Conservation (phyloP, 495 filamentous ascomycete species). For the Penicillium silybi region DNA sequence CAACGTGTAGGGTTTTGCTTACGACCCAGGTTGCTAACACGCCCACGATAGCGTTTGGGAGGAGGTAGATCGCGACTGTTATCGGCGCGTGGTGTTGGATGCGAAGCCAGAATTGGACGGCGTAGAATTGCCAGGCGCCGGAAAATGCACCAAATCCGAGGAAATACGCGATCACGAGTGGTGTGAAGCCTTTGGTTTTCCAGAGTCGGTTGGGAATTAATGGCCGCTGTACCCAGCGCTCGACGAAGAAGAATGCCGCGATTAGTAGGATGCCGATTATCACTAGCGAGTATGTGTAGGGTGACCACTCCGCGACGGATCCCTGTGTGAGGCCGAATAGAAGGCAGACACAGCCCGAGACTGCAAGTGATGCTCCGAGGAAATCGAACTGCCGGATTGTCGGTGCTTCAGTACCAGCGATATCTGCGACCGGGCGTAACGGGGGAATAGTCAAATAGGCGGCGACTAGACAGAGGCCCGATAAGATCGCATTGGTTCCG, state of each 20-base stretch:
- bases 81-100: conserved; percentile 38
- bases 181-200: conserved; percentile 43
- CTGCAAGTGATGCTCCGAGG: conserved; percentile 21
- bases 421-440: conserved; percentile 26
- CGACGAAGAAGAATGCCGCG: conserved; percentile 24
- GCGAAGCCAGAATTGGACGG: conserved; percentile 48
- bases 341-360: conserved; percentile 26
- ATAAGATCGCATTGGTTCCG: conserved; percentile 27
- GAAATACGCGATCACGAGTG: conserved; percentile 46
- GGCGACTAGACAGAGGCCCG: conserved; percentile 20
- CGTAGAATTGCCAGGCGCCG: conserved; percentile 50
- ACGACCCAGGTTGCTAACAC: conserved; percentile 45
- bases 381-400: conserved; percentile 29
- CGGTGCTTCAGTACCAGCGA: conserved; percentile 22
- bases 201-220: conserved; percentile 31
- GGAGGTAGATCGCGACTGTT: conserved; percentile 37
- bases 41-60: conserved; percentile 44
- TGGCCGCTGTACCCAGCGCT: conserved; percentile 23
- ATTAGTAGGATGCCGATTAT: conserved; percentile 24
- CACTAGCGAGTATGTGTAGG: conserved; percentile 26
- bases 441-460: conserved; percentile 26
- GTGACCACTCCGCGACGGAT: conserved; percentile 23
- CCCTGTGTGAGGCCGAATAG: conserved; percentile 34
- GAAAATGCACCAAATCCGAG: conserved; percentile 44
- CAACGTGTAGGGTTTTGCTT: conserved; percentile 38